A percentile compares a stretch with the other conserved stretches of the same genome.
Conservation (phyloP, 257 asterid species). For the Solanum tacnaense region DNA sequence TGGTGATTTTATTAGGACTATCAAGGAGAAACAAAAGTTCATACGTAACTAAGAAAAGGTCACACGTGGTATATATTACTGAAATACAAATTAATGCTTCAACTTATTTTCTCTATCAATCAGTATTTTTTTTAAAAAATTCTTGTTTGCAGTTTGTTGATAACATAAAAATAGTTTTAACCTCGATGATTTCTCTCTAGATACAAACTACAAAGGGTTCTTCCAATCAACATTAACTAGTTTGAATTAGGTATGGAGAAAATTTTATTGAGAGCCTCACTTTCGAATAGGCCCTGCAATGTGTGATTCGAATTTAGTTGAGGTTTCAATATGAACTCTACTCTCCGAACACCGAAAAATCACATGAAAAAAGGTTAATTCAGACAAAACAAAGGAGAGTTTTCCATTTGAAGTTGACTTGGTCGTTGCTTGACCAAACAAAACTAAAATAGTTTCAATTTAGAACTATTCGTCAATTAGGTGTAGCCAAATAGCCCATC, state of each 20-base stretch:
- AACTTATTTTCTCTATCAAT: background rate
- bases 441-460: background rate
- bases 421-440: background rate
- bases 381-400: background rate
- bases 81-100: background rate
- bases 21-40: background rate
- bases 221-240: background rate
- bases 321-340: too few species aligned
- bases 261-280: background rate
- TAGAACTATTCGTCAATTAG: background rate
- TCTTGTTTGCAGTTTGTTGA: background rate
- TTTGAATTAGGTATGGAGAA: background rate
- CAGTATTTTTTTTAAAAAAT: background rate
- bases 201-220: background rate
- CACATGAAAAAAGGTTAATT: background rate
- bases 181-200: background rate
- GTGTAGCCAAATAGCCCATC: background rate
- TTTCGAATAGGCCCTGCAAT: too few species aligned
- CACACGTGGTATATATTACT: background rate
- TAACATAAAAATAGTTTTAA: background rate
- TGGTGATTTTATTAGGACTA: background rate
- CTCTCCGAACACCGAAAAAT: too few species aligned
- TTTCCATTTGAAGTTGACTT: background rate
- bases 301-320: too few species aligned
- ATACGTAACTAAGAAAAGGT: background rate